Conservation (phyloP, 176 grass and related monocot species). For the Triticum turgidum region DNA sequence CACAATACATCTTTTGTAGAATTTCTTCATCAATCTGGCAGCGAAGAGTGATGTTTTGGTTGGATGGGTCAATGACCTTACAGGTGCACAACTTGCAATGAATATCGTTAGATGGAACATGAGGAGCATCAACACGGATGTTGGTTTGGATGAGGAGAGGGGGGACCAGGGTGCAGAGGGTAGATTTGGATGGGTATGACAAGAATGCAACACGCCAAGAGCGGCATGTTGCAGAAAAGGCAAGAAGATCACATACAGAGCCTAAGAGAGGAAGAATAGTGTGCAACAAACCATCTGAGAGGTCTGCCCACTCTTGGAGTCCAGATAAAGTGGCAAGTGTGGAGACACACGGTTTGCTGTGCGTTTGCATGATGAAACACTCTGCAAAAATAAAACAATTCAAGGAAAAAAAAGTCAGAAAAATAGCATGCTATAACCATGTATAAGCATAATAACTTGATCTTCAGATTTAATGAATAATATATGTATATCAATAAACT, state of each 20-base stretch:
- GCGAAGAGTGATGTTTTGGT: neutral
- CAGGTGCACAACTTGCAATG: neutral
- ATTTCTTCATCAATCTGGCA: conserved; percentile 11
- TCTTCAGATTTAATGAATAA: neutral
- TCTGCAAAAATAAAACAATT: conserved; percentile 1
- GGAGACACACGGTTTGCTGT: neutral
- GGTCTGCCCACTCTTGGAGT: neutral
- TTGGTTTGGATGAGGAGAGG: conserved; percentile 38
- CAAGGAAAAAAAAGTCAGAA: neutral
- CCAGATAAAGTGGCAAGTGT: neutral
- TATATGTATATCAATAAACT: neutral
- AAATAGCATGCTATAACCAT: neutral
- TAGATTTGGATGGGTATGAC: conserved; percentile 16
- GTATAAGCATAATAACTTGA: neutral
- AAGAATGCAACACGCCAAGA: conserved; percentile 38
- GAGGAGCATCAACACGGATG: neutral
- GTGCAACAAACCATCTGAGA: neutral
- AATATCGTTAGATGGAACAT: neutral
- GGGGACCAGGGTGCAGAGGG: neutral
- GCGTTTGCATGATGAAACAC: conserved; percentile 26
- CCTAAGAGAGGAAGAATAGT: neutral
- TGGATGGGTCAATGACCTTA: conserved; percentile 25
- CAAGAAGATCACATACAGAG: conserved; percentile 27
- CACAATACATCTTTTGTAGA: conserved; percentile 10
- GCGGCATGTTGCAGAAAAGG: conserved; percentile 26